Base-by-base conservation (phyloP, 306 rosid species). In the Quercus robur region DNA sequence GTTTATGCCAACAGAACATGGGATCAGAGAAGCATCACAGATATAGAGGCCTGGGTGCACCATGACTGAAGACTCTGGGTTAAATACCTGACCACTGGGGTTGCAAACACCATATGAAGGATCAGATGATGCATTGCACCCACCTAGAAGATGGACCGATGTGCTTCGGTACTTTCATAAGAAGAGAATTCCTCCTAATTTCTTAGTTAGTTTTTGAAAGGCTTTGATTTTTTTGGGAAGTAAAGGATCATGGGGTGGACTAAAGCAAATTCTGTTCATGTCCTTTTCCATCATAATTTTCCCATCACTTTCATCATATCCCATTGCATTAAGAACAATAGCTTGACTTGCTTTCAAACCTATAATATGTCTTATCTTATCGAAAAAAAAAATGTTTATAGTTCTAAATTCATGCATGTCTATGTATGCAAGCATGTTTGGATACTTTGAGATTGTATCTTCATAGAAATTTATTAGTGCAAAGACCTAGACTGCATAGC, bases 11-110 rank as follows among this genome's bases (percentile, higher is more conserved):
- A 84, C 75, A 75, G 81, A 84, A 71, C 84, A 80, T 55, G 84
- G 87, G 71, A 84, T 71, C 62, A 84, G 56, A 75, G 84, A 84
- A 84, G 87, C 84, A 56, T 84, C 81, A 26, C 84, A 79, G 12
- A 76, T 75, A 46, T 84, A 84, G 38, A 84, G 84, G 52, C 81
- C 81, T 3, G 81, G 58, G 66, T 84, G 84, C 35, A 79, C 84
- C 13, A 81, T 71, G 76, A 25, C 33, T 2, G 72, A 71, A 13
- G 5, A 51, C 41, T 63, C 10, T 7, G 19, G 68, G 33, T 84
- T 72, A 70, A 75, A 84, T 52, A 84, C 87, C 75, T 84, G 87
- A 69, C 87, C 84, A 1, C 26, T 56, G 38, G 81, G 71, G 66
- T 80, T 84, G 74, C 86, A 84, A 70, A 83, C 86, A 33, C 84